Evolutionary conservation across 148 eudicot species (phyloP).

Genomic region (Mesembryanthemum crystallinum): DNA sequence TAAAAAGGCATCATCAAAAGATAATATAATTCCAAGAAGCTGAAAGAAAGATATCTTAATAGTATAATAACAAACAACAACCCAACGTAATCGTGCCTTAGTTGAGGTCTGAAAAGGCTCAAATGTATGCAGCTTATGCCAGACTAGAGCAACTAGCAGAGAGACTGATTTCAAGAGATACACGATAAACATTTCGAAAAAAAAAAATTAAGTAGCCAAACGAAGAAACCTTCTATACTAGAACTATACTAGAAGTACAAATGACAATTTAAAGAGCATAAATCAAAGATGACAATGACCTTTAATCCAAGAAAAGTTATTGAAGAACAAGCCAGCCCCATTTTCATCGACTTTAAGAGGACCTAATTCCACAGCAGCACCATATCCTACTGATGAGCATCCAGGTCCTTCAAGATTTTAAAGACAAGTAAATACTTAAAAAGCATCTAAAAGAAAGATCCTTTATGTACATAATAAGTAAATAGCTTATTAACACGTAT

Average conservation of each 20-base stretch:
- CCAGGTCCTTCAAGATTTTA: constrained; percentile 51
- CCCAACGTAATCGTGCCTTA: too few species aligned
- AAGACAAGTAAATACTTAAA: not conserved
- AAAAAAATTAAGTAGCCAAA: too few species aligned
- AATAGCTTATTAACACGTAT: not conserved
- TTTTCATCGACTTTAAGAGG: constrained; percentile 50
- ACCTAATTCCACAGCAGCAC: constrained; percentile 64
- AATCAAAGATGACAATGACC: constrained; percentile 28
- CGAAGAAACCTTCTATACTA: too few species aligned
- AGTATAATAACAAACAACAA: constrained; percentile 3
- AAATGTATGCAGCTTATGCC: too few species aligned
- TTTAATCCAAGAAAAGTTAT: constrained; percentile 50
- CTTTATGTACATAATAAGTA: not conserved
- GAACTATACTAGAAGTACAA: too few species aligned
- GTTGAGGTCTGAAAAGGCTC: too few species aligned
- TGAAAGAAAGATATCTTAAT: not conserved
- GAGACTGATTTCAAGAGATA: too few species aligned
- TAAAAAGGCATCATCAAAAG: not conserved
- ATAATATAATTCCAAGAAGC: not conserved
- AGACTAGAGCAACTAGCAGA: too few species aligned
- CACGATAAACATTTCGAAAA: too few species aligned
- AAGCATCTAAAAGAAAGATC: not conserved
- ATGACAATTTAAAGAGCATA: too few species aligned
- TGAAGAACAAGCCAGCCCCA: constrained; percentile 51
- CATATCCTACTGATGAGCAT: constrained; percentile 72